Evolutionary conservation across 805 yeast species (phyloP).

Genomic region (Saccharomycopsis guyanensis): DNA sequence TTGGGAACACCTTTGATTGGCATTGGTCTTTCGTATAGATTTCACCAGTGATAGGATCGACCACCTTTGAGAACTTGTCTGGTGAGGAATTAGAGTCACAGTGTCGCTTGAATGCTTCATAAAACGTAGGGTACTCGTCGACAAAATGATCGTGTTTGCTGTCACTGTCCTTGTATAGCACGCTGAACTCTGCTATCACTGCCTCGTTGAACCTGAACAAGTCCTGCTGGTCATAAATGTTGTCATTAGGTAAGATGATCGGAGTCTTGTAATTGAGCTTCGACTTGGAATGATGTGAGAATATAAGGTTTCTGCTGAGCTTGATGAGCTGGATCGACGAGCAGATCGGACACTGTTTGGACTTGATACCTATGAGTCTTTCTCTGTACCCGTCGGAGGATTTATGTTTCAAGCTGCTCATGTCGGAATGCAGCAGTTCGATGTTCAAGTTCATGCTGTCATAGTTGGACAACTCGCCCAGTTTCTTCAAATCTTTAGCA

Average conservation of each 20-base stretch:
- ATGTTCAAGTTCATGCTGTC: conserved; percentile 1
- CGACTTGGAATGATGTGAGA: conserved; percentile 20
- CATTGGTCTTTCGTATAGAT: conserved; percentile 8
- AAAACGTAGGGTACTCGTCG: conserved; percentile 2
- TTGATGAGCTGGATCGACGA: conserved; percentile 17
- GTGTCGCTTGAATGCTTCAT: neutral
- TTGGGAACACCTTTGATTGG: conserved; percentile 19
- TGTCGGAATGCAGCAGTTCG: neutral
- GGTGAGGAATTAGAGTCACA: neutral
- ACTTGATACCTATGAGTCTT: conserved; percentile 13
- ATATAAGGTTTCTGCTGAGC: conserved; percentile 9
- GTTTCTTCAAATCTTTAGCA: conserved; percentile 11
- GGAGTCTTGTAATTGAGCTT: conserved; percentile 18
- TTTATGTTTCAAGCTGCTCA: neutral
- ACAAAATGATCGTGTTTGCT: neutral
- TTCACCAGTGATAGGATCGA: conserved; percentile 20
- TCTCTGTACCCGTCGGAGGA: too few relatives aligned
- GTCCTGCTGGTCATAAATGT: conserved; percentile 17
- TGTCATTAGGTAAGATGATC: conserved; percentile 17
- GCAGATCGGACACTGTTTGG: conserved; percentile 18
- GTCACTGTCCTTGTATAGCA: neutral
- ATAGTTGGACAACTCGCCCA: neutral
- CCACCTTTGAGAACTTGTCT: conserved; percentile 5
- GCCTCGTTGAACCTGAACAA: conserved; percentile 13
- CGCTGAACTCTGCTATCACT: conserved; percentile 6